Conservation (phyloP, 192 early-diverging fungal genomes). For the Obelidium mucronatum region DNA sequence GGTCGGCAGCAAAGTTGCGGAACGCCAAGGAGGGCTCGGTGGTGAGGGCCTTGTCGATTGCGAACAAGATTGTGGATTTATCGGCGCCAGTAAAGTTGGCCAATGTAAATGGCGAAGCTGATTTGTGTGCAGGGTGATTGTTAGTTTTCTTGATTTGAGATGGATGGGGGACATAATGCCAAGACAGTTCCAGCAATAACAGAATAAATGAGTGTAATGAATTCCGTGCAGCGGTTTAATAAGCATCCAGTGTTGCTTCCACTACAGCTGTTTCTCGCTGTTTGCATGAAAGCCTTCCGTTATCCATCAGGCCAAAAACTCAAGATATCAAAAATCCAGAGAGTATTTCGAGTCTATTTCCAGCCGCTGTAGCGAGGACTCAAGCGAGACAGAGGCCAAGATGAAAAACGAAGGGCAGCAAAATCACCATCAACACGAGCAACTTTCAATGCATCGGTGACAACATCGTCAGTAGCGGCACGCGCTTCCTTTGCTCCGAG, state of each 20-base stretch:
- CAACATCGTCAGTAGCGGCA: slow-evolving; percentile 73
- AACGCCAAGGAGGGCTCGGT: slow-evolving; percentile 64
- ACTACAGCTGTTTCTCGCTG: no score
- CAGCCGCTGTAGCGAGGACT: no score
- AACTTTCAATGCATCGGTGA: slow-evolving; percentile 57
- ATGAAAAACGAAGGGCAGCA: neutral
- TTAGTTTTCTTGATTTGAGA: no score
- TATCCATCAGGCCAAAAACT: no score
- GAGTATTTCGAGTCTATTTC: no score
- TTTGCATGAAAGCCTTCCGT: no score
- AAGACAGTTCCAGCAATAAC: no score
- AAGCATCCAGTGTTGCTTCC: no score
- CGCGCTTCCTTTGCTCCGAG: slow-evolving; percentile 67
- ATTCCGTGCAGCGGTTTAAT: no score
- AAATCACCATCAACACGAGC: slow-evolving; percentile 69
- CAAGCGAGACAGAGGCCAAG: neutral
- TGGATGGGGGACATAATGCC: no score
- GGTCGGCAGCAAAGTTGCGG: slow-evolving; percentile 66
- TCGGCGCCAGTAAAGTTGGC: slow-evolving; percentile 62
- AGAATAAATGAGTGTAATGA: no score
- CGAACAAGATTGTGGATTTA: slow-evolving; percentile 69
- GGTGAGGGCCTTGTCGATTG: slow-evolving; percentile 75
- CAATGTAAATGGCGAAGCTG: slow-evolving; percentile 81
- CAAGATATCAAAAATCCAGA: no score
- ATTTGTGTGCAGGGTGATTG: neutral